phyloP scores from a whole-genome alignment of 352 stramenopile species.

The Pilasporangium apinafurcum region DNA sequence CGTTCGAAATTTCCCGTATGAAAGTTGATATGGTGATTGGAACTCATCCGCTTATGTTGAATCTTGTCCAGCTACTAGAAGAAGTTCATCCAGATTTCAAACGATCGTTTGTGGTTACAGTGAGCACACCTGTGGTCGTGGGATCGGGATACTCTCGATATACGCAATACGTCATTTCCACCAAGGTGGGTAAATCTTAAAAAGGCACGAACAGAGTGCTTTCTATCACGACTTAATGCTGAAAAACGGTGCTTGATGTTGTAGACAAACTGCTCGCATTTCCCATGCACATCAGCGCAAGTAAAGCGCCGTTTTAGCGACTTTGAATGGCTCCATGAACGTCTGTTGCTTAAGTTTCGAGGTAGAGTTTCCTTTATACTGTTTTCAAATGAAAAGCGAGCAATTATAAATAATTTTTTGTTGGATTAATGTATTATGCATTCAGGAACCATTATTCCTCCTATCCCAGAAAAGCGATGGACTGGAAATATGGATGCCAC shows the following conservation, averaged over 20 bases:
- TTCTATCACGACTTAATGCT: too few relatives aligned
- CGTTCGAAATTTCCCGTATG: neutral
- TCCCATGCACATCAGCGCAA: slow-evolving; percentile 62
- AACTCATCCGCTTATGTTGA: too few relatives aligned
- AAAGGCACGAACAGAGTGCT: neutral
- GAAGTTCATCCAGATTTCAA: slow-evolving; percentile 32
- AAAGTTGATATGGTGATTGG: neutral
- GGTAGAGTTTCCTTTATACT: slow-evolving; percentile 16
- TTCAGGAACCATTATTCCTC: slow-evolving; percentile 82
- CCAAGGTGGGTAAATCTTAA: slow-evolving; percentile 40
- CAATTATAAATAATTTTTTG: neutral
- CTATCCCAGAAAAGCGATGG: slow-evolving; percentile 84
- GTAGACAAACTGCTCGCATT: slow-evolving; percentile 61
- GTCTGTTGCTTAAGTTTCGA: slow-evolving; percentile 71
- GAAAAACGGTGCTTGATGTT: too few relatives aligned
- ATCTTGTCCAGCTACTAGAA: slow-evolving; percentile 39
- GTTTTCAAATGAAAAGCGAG: neutral
- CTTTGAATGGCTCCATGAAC: slow-evolving; percentile 87
- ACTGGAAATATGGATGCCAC: slow-evolving; percentile 86
- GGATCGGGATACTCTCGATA: slow-evolving; percentile 78
- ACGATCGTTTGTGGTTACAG: slow-evolving; percentile 57
- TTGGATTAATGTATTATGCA: neutral
- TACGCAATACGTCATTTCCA: slow-evolving; percentile 86
- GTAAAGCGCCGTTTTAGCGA: slow-evolving; percentile 86
- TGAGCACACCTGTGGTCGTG: slow-evolving; percentile 77